Conservation (phyloP, 2,329 filamentous ascomycete genomes). For the Myriosclerotinia duriaeana region DNA sequence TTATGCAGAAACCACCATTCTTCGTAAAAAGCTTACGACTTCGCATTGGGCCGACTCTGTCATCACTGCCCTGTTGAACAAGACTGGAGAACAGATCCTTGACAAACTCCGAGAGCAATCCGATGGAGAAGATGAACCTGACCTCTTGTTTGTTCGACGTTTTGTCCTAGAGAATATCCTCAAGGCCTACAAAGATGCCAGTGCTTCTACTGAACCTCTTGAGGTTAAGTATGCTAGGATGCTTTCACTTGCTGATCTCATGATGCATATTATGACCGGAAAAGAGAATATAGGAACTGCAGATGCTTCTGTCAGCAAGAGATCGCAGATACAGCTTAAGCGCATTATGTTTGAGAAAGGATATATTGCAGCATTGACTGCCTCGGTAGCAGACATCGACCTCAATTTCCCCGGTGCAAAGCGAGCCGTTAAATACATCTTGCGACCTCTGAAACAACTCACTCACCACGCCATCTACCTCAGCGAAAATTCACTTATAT, state of each 20-base stretch:
- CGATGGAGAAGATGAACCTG: slow-evolving; percentile 73
- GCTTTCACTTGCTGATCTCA: slow-evolving; percentile 83
- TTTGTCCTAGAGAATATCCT: slow-evolving; percentile 93
- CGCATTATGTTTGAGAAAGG: slow-evolving; percentile 99
- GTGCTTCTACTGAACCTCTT: slow-evolving; percentile 72
- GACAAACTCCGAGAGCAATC: slow-evolving; percentile 58
- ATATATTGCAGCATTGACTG: slow-evolving; percentile 82
- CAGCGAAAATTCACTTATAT: slow-evolving; percentile 68
- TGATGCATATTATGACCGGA: slow-evolving; percentile 86
- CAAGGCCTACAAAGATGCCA: slow-evolving; percentile 88
- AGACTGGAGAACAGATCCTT: slow-evolving; percentile 74
- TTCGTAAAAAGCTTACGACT: slow-evolving; percentile 84
- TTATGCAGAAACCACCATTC: slow-evolving; percentile 69
- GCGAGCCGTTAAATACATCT: slow-evolving; percentile 92
- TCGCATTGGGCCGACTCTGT: slow-evolving; percentile 84
- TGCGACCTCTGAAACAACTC: slow-evolving; percentile 82
- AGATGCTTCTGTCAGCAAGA: slow-evolving; percentile 43
- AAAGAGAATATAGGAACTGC: slow-evolving; percentile 61
- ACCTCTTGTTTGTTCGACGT: slow-evolving; percentile 86
- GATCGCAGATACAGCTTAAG: slow-evolving; percentile 79
- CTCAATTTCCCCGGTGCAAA: slow-evolving; percentile 92
- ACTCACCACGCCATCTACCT: slow-evolving; percentile 84
- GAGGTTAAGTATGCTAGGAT: slow-evolving; percentile 86
- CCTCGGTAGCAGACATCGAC: slow-evolving; percentile 92
- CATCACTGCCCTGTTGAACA: slow-evolving; percentile 81